Evolutionary conservation across 106 monocot genomes (phyloP).

Genomic region (Acorus gramineus): DNA sequence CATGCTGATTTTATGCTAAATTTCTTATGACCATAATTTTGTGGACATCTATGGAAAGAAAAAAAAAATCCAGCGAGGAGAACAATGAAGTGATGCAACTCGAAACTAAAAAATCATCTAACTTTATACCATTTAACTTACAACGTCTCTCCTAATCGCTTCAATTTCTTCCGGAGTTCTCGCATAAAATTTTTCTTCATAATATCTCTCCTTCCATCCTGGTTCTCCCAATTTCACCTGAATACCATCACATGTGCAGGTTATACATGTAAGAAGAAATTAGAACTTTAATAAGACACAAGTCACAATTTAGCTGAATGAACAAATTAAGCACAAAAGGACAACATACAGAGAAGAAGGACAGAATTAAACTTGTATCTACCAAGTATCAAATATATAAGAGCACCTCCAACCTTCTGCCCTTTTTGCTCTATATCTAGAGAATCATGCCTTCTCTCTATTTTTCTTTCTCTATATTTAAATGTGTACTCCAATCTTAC

Average conservation of each 20-base stretch:
- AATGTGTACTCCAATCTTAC: too few species aligned
- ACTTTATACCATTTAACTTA: conserved; percentile 26
- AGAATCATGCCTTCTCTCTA: too few species aligned
- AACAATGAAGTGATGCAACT: not conserved
- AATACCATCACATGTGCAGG: not conserved
- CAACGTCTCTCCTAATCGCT: conserved; percentile 60
- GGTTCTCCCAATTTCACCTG: conserved; percentile 82
- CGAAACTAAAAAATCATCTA: not conserved
- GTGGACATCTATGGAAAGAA: not conserved
- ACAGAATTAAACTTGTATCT: too few species aligned
- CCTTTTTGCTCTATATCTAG: too few species aligned
- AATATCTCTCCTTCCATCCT: conserved; percentile 96
- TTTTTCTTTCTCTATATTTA: too few species aligned
- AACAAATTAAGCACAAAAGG: too few species aligned
- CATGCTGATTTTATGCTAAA: too few species aligned
- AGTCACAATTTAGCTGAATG: too few species aligned
- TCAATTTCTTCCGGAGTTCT: conserved; percentile 76
- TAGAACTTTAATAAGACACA: not conserved
- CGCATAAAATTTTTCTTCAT: conserved; percentile 77
- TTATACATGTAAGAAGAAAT: not conserved
- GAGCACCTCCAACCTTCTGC: too few species aligned
- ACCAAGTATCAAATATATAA: too few species aligned
- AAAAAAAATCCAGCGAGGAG: not conserved
- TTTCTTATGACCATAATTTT: too few species aligned
- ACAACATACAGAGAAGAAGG: too few species aligned